Evolutionary conservation across 2,329 filamentous ascomycete genomes (phyloP), one percentile per base, ranked within the genome.

Genomic region (Colletotrichum echinochloae): DNA sequence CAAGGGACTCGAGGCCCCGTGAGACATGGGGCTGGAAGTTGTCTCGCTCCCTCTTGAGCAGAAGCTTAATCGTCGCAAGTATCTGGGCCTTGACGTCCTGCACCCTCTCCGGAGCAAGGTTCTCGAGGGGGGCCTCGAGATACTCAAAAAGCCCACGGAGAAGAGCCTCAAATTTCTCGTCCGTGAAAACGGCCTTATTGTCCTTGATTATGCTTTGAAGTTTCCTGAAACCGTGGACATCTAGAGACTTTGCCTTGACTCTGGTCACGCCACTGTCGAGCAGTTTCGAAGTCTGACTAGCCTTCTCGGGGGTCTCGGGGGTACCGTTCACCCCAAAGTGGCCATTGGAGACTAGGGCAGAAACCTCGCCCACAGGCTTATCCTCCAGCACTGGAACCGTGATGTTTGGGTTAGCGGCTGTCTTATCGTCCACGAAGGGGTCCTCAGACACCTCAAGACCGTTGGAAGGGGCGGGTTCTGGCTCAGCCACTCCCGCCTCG

Each of bases 191-290:
- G 18, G 89, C 86, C 75, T 87, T 87, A 76, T 86, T 88, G 69
- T 92, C 90, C 73, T 91, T 90, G 70, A 94, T 86, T 73, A 94
- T 86, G 48, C 90, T 90, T 78, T 95, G 92, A 59, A 95, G 84
- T 76, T 93, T 92, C 63, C 92, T 89, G 84, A 95, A 94, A 66
- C 92, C 92, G 77, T 94, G 92, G 4, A 93, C 92, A 77, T 95
- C 93, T n/a, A 95, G 87, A 1, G 89, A 89, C 75, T 89, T 89
- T 37, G 88, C 86, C 74, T 90, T 90, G 74, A 95, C 91, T 73
- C 92, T 92, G 61, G 89, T 84, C 74, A 95, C 92, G 60, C 91
- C 93, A 75, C 92, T 94, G 39, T 91, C 88, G 6, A 95, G 85
- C 30, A 95, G 83, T 54, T 91, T 88, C 9, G 82, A 81, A 75